These are phyloP conservation scores for Boletellus sp. DNA, from an alignment of 1,284 basidiomycete genomes.

Conservation along the genomic window DNA sequence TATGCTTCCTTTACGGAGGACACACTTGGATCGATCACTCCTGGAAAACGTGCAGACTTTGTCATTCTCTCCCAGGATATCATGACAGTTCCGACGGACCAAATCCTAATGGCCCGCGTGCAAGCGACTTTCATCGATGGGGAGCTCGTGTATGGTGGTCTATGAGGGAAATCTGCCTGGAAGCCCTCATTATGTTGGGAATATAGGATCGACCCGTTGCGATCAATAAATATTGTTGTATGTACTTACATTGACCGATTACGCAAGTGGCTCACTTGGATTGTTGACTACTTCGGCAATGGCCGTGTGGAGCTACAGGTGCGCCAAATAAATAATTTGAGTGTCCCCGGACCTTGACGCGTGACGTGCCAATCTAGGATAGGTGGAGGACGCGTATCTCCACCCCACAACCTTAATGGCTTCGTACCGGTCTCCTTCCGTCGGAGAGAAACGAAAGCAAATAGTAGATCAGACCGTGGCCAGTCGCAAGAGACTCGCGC, in stretches of 20 bases:
- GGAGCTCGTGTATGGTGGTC: conserved; percentile 55
- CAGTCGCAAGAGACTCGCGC: conserved; percentile 36
- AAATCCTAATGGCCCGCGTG: conserved; percentile 71
- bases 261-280: no score
- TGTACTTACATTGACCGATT: no score
- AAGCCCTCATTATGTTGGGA: no score
- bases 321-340: conserved; percentile 11
- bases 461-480: conserved; percentile 20
- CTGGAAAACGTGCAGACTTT: conserved; percentile 83
- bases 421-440: conserved; percentile 11
- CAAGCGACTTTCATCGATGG: conserved; percentile 81
- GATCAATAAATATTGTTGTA: no score
- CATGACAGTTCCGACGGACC: conserved; percentile 58
- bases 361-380: neutral
- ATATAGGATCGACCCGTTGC: no score
- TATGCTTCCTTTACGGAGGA: conserved; percentile 84
- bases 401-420: conserved; percentile 13
- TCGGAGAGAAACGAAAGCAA: conserved; percentile 31
- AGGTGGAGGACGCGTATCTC: neutral
- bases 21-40: conserved; percentile 64
- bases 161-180: conserved; percentile 9
- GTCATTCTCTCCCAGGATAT: conserved; percentile 81
- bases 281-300: conserved; percentile 11
- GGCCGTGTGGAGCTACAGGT: conserved; percentile 23
- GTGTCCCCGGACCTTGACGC: neutral